These are phyloP conservation scores for Russula earlei DNA, from an alignment of 768 basidiomycete species.

Conservation along the genomic window DNA sequence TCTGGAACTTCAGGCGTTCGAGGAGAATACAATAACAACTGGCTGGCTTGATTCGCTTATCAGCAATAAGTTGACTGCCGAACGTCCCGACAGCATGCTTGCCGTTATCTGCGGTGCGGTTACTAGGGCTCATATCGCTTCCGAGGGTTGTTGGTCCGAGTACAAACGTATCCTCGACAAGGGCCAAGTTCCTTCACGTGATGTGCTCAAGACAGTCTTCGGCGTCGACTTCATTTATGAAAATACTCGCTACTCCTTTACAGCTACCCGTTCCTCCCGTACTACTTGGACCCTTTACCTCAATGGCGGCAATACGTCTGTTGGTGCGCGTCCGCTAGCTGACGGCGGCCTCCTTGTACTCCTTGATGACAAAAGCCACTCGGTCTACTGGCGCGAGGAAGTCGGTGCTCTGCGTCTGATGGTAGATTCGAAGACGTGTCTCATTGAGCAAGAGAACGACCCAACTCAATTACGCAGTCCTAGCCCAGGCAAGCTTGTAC, in stretches of 20 bases:
- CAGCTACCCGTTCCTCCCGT: slow-evolving; percentile 81
- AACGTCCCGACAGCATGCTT: slow-evolving; percentile 85
- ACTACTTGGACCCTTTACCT: slow-evolving; percentile 92
- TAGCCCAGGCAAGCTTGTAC: slow-evolving; percentile 91
- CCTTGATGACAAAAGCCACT: slow-evolving; percentile 91
- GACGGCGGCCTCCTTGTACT: slow-evolving; percentile 91
- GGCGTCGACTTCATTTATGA: slow-evolving; percentile 97
- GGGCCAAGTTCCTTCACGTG: slow-evolving; percentile 92
- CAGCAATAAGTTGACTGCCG: slow-evolving; percentile 93
- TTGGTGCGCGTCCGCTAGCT: slow-evolving; percentile 85
- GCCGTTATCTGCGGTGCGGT: slow-evolving; percentile 96
- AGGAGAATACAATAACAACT: slow-evolving; percentile 95
- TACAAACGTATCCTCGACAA: slow-evolving; percentile 96
- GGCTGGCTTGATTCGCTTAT: slow-evolving; percentile 98
- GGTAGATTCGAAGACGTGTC: slow-evolving; percentile 95
- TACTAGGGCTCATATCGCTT: slow-evolving; percentile 86
- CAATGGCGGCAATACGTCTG: slow-evolving; percentile 88
- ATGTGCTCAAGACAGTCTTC: slow-evolving; percentile 94
- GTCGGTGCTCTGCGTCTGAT: slow-evolving; percentile 87
- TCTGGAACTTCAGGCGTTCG: slow-evolving; percentile 90
- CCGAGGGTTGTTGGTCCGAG: slow-evolving; percentile 82
- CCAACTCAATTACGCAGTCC: slow-evolving; percentile 95
- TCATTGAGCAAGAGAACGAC: slow-evolving; percentile 99
- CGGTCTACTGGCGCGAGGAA: slow-evolving; percentile 97
- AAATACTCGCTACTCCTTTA: slow-evolving; percentile 90